A percentile compares a stretch with the other conserved stretches of the same genome.
Evolutionary conservation across 805 yeast genomes (phyloP).

Genomic region (Cyberlindnera suaveolens): DNA sequence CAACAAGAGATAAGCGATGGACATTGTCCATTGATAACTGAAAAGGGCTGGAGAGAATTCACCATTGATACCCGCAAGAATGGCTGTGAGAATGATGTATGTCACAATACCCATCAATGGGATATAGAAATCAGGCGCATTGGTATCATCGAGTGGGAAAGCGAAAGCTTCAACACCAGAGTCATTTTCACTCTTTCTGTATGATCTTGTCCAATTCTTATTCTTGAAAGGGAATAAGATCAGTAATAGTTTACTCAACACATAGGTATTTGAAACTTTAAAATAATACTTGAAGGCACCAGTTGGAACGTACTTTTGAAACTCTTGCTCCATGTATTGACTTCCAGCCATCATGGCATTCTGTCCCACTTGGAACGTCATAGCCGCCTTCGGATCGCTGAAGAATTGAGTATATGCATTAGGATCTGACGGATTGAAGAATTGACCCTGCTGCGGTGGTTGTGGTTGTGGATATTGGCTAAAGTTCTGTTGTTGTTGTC

Average conservation of each 20-base stretch:
- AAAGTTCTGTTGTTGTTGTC: slow-evolving; percentile 22
- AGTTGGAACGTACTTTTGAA: slow-evolving; percentile 42
- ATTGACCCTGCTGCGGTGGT: slow-evolving; percentile 3
- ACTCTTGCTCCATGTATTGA: slow-evolving; percentile 62
- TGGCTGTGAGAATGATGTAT: slow-evolving; percentile 77
- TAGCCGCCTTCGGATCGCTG: slow-evolving; percentile 71
- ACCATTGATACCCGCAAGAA: slow-evolving; percentile 79
- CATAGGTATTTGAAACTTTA: slow-evolving; percentile 87
- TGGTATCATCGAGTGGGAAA: slow-evolving; percentile 78
- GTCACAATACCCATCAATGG: slow-evolving; percentile 92
- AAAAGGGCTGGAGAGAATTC: slow-evolving; percentile 89
- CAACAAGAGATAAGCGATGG: slow-evolving; percentile 71
- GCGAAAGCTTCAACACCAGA: slow-evolving; percentile 39
- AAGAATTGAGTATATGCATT: slow-evolving; percentile 39
- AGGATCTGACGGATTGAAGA: slow-evolving; percentile 6
- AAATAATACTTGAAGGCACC: slow-evolving; percentile 76
- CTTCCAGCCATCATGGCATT: slow-evolving; percentile 78
- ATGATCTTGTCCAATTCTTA: slow-evolving; percentile 70
- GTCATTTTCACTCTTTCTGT: slow-evolving; percentile 29
- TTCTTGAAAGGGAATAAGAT: slow-evolving; percentile 84
- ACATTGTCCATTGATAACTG: slow-evolving; percentile 81
- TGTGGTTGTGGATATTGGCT: slow-evolving; percentile 8
- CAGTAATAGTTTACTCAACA: slow-evolving; percentile 61
- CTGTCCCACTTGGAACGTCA: slow-evolving; percentile 87
- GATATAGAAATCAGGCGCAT: slow-evolving; percentile 94